Evolutionary conservation across 768 basidiomycete genomes (phyloP), one percentile per base, ranked within the genome.

Genomic region (Lactarius hengduanensis): DNA sequence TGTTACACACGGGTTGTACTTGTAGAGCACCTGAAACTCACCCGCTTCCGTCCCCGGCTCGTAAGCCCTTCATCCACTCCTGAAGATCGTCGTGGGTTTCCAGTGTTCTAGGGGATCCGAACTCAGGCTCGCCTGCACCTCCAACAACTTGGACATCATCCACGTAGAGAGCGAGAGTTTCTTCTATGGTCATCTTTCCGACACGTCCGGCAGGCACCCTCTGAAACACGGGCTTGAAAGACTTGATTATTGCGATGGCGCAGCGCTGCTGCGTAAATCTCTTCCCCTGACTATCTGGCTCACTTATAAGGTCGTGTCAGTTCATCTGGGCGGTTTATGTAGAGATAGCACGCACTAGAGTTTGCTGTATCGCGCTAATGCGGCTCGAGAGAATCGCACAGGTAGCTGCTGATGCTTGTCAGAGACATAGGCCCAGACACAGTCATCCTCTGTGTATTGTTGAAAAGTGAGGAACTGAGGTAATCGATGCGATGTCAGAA

Each of bases 391-490:
- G 71, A 91, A 83, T 38, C 83, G 83, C 4, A 85, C 79, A 4
- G 85, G 81, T 20, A 90, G 76, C 16, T 67, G 69, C 64, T 82
- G 71, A 2, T 76, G 66, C 71, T 83, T 86, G 74, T 92, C 90
- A 1, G 88, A 89, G 16, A 86, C 73, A 55, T 77, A 76, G 1
- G 83, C 88, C 89, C 90, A 92, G 20, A 90, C 72, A 22, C 74
- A 73, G n/a, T 79, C 77, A 54, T 81, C 78, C 41, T 80, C 72
- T 6, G 72, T 70, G 22, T 75, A 71, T 41, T 72, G 67, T 6
- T 79, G 79, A 68, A 78, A 84, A 8, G 85, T 86, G 30, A 90
- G 74, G 69, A 88, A 84, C 89, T 90, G 63, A 16, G 15, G 45
- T 18, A 57, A 38, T 59, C 34, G 9, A 54, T 10, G 32, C 28